Evolutionary conservation across 805 yeast genomes (phyloP).

Genomic region (Kazachstania taianensis): DNA sequence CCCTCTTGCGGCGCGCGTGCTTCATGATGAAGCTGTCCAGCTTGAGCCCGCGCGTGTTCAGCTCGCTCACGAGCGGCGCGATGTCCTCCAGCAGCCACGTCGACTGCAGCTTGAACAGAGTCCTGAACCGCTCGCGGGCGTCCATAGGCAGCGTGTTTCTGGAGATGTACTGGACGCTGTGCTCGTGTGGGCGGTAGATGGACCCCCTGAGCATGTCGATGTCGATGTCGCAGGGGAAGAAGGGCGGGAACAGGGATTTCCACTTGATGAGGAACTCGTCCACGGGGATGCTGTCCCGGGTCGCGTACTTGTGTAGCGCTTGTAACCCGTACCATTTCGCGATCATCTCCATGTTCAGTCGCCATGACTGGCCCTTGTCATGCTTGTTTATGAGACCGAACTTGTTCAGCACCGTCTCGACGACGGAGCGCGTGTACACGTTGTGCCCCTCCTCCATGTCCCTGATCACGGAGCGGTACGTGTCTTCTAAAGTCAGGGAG

Average conservation of each 20-base stretch:
- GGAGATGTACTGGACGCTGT: slow-evolving; percentile 50
- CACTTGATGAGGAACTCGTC: slow-evolving; percentile 56
- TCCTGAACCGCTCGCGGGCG: slow-evolving; percentile 38
- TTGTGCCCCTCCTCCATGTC: slow-evolving; percentile 25
- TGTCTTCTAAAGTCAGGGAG: slow-evolving; percentile 24
- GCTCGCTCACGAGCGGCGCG: slow-evolving; percentile 50
- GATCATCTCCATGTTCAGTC: slow-evolving; percentile 35
- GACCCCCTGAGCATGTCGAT: slow-evolving; percentile 45
- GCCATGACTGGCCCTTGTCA: slow-evolving; percentile 17
- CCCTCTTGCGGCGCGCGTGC: slow-evolving; percentile 44
- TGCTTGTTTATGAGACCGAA: slow-evolving; percentile 30
- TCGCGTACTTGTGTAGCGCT: slow-evolving; percentile 34
- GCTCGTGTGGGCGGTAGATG: slow-evolving; percentile 38
- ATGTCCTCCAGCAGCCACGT: slow-evolving; percentile 56
- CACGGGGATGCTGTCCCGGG: slow-evolving; percentile 21
- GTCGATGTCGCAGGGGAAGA: slow-evolving; percentile 51
- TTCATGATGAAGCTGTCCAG: slow-evolving; percentile 52
- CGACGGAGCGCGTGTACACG: slow-evolving; percentile 33
- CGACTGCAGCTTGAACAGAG: slow-evolving; percentile 43
- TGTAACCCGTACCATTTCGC: slow-evolving; percentile 57
- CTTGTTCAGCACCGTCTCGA: slow-evolving; percentile 40
- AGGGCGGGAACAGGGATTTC: slow-evolving; percentile 53
- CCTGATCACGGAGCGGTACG: slow-evolving; percentile 20
- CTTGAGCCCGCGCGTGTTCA: slow-evolving; percentile 44
- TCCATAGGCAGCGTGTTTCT: slow-evolving; percentile 38